phyloP scores from a whole-genome alignment of 2,329 filamentous ascomycete species.

The Aspergillus novoparasiticus region DNA sequence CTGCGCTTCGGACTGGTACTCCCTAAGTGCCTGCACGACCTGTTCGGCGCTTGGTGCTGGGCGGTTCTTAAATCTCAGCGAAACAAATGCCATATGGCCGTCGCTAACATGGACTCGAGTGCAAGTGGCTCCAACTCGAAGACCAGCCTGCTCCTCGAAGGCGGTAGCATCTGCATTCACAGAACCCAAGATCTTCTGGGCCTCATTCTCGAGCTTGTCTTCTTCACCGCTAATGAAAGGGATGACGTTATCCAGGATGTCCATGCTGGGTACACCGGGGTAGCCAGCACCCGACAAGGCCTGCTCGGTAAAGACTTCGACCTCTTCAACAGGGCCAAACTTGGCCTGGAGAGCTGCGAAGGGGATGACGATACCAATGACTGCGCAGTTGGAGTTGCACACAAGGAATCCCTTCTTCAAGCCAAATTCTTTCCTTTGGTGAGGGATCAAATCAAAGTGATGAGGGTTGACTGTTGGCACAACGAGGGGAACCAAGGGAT shows the following conservation, averaged over 20 bases:
- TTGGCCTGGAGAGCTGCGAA: constrained; percentile 85
- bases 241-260: constrained; percentile 93
- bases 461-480: constrained; percentile 92
- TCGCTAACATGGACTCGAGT: constrained; percentile 94
- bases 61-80: constrained; percentile 75
- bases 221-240: constrained; percentile 93
- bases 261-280: constrained; percentile 76
- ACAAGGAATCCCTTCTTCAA: constrained; percentile 88
- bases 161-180: constrained; percentile 72
- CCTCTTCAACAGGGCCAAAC: constrained; percentile 75
- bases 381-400: constrained; percentile 97
- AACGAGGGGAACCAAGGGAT: constrained; percentile 87
- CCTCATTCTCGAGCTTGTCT: constrained; percentile 93
- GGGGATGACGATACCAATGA: constrained; percentile 93
- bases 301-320: constrained; percentile 92
- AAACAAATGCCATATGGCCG: constrained; percentile 94
- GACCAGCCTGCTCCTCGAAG: constrained; percentile 72
- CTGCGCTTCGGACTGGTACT: constrained; percentile 81
- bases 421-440: constrained; percentile 73
- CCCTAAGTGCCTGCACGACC: constrained; percentile 76
- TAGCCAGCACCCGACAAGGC: constrained; percentile 86
- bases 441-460: constrained; percentile 85
- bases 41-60: constrained; percentile 74
- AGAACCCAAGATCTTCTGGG: constrained; percentile 85
- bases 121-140: constrained; percentile 83